Base-by-base conservation (phyloP, 1,284 basidiomycete species). In the Rugosomyces carneus region DNA sequence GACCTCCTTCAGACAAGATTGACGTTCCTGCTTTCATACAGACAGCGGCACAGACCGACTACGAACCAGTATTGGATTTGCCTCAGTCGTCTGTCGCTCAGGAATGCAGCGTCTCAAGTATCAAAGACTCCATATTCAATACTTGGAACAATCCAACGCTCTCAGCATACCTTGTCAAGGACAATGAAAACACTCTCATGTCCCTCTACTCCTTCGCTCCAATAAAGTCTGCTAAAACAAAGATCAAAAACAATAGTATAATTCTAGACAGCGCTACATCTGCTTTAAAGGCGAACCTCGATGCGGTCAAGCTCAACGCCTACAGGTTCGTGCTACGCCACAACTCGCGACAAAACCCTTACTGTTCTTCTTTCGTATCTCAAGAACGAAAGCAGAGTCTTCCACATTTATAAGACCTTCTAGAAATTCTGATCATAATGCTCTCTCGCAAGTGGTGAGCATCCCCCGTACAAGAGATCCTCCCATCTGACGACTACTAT, bases 351-450 rank as follows among this genome's bases (percentile, higher is more conserved):
- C 1, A n/a, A n/a, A n/a, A n/a, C 26, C 15, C 24, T 6, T 5
- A 18, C 60, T 47, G 40, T 13, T 32, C 45, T 23, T n/a, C n/a
- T n/a, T n/a, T 26, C 31, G 37, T 41, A 3, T 42, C 21, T 20
- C 32, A 19, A 87, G 84, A 44, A 58, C 81, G 38, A 64, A 68
- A 26, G 55, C 69, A 41, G 74, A 76, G 45, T 67, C 83, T 13
- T 73, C 73, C 0, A 61, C 75, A 18, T 87, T 87, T 57, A 76
- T 81, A 52, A 73, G 85, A 20, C 66, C 78, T 6, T 69, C 80
- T 18, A 81, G 73, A 55, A 76, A 77, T 54, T 71, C 81, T 0
- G 84, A 88, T 56, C 71, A 76, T 42, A 88, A 87, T 56, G 73
- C 73, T 1, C 61, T 84, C 4, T 63, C 63, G 5, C 55, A 68